Conservation (phyloP, 176 grass and related monocot genomes). For the Musa beccarii region DNA sequence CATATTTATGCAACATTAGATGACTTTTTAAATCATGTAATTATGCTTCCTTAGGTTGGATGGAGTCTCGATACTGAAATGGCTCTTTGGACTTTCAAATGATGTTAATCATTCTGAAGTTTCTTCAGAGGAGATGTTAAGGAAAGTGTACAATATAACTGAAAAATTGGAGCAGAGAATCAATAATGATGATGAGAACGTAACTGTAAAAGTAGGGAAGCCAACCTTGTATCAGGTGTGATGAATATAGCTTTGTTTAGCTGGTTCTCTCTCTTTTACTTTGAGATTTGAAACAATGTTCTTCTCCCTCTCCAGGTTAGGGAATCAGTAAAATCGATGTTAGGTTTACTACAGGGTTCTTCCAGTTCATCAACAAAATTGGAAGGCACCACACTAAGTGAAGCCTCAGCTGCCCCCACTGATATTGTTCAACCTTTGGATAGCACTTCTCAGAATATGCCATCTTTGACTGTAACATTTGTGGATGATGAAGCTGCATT, state of each 20-base stretch:
- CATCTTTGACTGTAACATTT: constrained; percentile 26
- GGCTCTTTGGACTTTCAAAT: constrained; percentile 61
- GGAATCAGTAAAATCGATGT: constrained; percentile 43
- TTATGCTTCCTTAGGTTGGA: constrained; percentile 34
- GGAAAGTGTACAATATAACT: constrained; percentile 37
- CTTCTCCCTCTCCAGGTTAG: constrained; percentile 37
- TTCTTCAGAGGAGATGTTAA: constrained; percentile 40
- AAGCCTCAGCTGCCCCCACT: constrained; percentile 30
- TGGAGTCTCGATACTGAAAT: constrained; percentile 57
- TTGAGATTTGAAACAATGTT: constrained; percentile 31
- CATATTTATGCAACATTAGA: no score
- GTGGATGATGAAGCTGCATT: constrained; percentile 34
- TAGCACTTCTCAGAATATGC: constrained; percentile 64
- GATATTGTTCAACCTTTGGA: constrained; percentile 39
- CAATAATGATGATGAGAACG: constrained; percentile 35
- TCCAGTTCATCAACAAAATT: constrained; percentile 27
- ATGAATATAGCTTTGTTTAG: constrained; percentile 11
- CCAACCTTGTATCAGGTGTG: constrained; percentile 46
- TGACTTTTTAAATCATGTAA: neutral
- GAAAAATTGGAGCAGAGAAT: constrained; percentile 46
- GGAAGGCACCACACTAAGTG: constrained; percentile 35
- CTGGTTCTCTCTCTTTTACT: constrained; percentile 7
- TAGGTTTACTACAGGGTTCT: constrained; percentile 38
- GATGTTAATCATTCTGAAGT: constrained; percentile 31
- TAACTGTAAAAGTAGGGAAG: constrained; percentile 32